Evolutionary conservation across 768 basidiomycete species (phyloP), one percentile per base, ranked within the genome.

Genomic region (Mycena polygramma): DNA sequence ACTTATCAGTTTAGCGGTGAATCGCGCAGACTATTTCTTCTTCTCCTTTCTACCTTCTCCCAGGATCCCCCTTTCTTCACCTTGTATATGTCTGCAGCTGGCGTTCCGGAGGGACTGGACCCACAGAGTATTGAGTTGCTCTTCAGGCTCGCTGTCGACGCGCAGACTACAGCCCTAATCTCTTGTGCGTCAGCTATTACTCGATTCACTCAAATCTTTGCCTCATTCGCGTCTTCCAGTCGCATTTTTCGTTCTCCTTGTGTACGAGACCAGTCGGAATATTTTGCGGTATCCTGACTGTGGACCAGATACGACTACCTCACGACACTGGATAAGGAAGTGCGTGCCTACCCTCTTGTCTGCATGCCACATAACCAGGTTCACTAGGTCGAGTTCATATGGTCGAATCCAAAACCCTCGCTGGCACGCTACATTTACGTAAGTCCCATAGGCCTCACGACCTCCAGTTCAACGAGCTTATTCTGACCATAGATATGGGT

Each of bases 111-210:
- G 13, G 30, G 6, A 30, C 26, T 19, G 11, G 26, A 53, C 10
- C 52, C 26, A 15, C 14, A 53, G 17, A 20, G n/a, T 14, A 7
- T 41, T 37, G 55, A 57, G n/a, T 41, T n/a, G 14, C 37, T 57
- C 8, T 22, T 57, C 36, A 37, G 37, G 22, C 37, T 57, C n/a
- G 55, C 10, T 13, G n/a, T 41, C 10, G 55, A 57, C 39, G 36
- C 55, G 10, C 55, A 57, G 55, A 57, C 55, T n/a, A 57, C 55
- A 41, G 39, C 55, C n/a, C 41, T 57, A 10, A 57, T 57, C 37
- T 37, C 55, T n/a, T n/a, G 55, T 57, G 55, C 11, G 37, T 17
- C 52, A 13, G 26, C 10, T 10, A 41, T 11, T 41, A 53, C 26
- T 17, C 3, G n/a, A 13, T 53, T 15, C 30, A 15, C 30, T 17